A percentile compares a stretch with the other conserved stretches of the same genome.
These are phyloP conservation scores for Chaetomiaceae sp. DNA, from an alignment of 2,329 filamentous ascomycete genomes.

Conservation along the genomic window DNA sequence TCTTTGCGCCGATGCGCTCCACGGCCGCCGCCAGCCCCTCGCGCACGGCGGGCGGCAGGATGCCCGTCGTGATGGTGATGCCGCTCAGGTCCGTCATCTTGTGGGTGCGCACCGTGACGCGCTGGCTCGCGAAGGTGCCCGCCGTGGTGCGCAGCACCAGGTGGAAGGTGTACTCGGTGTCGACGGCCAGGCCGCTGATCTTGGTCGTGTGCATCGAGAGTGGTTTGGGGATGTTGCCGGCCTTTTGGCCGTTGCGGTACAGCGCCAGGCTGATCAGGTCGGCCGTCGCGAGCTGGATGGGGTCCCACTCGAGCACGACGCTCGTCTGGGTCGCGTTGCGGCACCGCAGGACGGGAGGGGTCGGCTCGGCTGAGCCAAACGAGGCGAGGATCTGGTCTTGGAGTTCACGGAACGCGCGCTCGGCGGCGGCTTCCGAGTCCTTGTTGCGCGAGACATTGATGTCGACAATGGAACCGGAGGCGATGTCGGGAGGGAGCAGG, in stretches of 20 bases:
- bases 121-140: constrained; percentile 79
- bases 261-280: constrained; percentile 84
- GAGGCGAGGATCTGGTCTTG: constrained; percentile 83
- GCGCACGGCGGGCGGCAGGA: constrained; percentile 68
- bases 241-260: constrained; percentile 95
- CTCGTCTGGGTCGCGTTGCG: constrained; percentile 98
- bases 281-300: constrained; percentile 86
- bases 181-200: constrained; percentile 92
- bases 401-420: constrained; percentile 74
- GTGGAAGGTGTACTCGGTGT: constrained; percentile 94
- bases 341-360: constrained; percentile 75
- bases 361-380: constrained; percentile 77
- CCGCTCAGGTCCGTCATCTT: constrained; percentile 98
- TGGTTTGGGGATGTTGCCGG: constrained; percentile 86
- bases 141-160: constrained; percentile 86
- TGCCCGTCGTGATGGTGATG: constrained; percentile 88
- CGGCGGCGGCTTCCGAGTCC: constrained; percentile 68
- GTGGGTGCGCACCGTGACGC: constrained; percentile 82
- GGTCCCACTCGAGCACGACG: constrained; percentile 96
- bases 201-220: constrained; percentile 90
- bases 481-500: constrained; percentile 89
- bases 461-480: constrained; percentile 94
- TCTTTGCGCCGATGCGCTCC: constrained; percentile 85
- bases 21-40: constrained; percentile 72
- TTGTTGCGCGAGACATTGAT: constrained; percentile 90